Base-by-base conservation (phyloP, 768 basidiomycete species). In the Leccinellum rugosiceps region DNA sequence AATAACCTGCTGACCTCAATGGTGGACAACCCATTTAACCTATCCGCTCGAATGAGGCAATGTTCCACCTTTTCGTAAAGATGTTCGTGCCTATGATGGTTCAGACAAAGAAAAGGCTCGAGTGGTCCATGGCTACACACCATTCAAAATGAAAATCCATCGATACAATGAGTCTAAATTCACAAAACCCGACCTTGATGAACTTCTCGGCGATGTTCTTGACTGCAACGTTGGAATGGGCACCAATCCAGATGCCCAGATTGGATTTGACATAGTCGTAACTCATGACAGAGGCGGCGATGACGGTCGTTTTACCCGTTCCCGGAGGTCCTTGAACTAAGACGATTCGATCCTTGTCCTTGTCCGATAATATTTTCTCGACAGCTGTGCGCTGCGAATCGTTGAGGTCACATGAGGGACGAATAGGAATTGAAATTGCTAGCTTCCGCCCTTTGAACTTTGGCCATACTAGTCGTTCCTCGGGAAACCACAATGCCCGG, bases 181-280 rank as follows among this genome's bases (percentile, higher is more conserved):
- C 56, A 8, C 31, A 5, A 58, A 79, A 74, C 0, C 47, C 63
- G n/a, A 64, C 59, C 7, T 68, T 64, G 25, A 69, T 57, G 11
- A 81, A 67, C 48, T 76, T 81, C 58, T 80, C 77, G 0, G 79
- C 79, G n/a, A 81, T 80, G 55, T 81, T 81, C 61, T 82, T 82
- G 19, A 81, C 80, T 0, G 77, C 80, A 32, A 81, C 77, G 43
- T 81, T 82, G 0, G 79, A 80, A 26, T 81, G 80, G 0, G 80
- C 78, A 28, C 75, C 66, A 28, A 81, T 59, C 74, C 77, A 81
- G 10, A 78, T 63, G 9, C 62, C 51, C 26, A 46, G 63, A 8
- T 23, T 19, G 15, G 59, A 59, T 2, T 51, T 49, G 48, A 61
- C 56, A 1, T 28, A 3, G 13, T 64, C 8, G 11, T 68, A 23